Percentiles rank a stretch among this genome's conserved stretches.
These are phyloP conservation scores for Gymnopilus junonius DNA, from an alignment of 768 basidiomycete genomes.

Conservation along the genomic window DNA sequence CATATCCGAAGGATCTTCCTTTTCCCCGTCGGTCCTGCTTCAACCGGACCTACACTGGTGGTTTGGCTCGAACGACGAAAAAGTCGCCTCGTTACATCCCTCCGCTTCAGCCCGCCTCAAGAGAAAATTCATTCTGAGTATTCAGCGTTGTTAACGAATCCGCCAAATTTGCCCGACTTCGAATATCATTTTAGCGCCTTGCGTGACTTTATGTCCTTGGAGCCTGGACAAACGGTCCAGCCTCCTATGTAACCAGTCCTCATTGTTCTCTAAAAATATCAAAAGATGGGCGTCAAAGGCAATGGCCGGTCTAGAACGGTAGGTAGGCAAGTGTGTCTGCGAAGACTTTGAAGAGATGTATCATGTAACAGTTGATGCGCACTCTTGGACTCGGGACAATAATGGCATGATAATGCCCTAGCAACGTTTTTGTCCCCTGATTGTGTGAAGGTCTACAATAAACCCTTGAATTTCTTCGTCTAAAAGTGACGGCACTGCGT, in stretches of 20 bases:
- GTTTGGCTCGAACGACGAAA: background rate
- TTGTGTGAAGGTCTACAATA: background rate
- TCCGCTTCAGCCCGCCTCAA: background rate
- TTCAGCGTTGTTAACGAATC: background rate
- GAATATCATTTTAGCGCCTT: background rate
- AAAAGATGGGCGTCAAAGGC: background rate
- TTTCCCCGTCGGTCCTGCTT: background rate
- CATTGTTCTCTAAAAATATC: slow-evolving; percentile 3
- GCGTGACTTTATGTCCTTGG: background rate
- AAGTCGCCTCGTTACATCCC: background rate
- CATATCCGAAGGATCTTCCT: background rate
- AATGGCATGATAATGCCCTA: no score
- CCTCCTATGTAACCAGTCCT: background rate
- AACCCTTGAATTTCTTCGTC: background rate
- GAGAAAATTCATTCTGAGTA: background rate
- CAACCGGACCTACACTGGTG: background rate
- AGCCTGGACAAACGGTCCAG: background rate
- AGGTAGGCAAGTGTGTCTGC: background rate
- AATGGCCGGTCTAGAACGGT: background rate
- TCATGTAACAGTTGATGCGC: no score
- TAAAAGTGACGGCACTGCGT: background rate
- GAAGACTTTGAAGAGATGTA: background rate
- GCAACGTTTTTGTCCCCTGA: background rate
- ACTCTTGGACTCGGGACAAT: no score
- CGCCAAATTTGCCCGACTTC: background rate